phyloP scores from a whole-genome alignment of 257 asterid genomes.

The Solanum sitiens region DNA sequence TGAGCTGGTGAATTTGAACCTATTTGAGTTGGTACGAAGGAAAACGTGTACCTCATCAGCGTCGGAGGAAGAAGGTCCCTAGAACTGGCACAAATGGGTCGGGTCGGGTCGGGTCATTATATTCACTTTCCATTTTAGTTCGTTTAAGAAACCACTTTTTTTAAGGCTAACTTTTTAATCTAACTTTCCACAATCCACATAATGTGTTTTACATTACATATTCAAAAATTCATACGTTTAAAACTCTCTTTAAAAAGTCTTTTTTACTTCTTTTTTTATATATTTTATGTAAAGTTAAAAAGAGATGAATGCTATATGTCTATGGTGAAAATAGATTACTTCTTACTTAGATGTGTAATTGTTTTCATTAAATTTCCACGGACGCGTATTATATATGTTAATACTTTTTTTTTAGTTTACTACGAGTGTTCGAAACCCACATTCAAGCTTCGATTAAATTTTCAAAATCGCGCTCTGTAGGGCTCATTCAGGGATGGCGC shows the following conservation, averaged over 20 bases:
- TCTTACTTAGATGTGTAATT: no score
- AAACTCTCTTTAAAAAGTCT: no score
- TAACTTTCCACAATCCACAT: neutral
- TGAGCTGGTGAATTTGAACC: constrained; percentile 31
- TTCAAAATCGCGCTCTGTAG: no score
- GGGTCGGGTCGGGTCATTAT: neutral
- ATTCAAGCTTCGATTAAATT: no score
- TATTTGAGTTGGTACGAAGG: constrained; percentile 8
- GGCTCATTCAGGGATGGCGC: neutral
- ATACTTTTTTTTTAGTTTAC: no score
- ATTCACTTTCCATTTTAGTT: neutral
- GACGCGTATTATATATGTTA: no score
- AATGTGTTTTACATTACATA: neutral
- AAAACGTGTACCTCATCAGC: neutral
- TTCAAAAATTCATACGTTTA: neutral
- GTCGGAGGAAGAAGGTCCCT: neutral
- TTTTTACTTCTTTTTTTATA: no score
- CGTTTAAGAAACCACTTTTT: neutral
- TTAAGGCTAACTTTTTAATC: no score
- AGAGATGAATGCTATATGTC: rapidly evolving
- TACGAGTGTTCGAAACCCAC: rapidly evolving
- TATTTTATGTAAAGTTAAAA: no score
- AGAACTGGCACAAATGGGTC: neutral
- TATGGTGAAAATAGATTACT: no score
- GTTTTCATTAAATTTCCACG: no score